A percentile compares a stretch with the other conserved stretches of the same genome.
phyloP scores from a whole-genome alignment of 108 stramenopile genomes.

The Fragilaria crotonensis region DNA sequence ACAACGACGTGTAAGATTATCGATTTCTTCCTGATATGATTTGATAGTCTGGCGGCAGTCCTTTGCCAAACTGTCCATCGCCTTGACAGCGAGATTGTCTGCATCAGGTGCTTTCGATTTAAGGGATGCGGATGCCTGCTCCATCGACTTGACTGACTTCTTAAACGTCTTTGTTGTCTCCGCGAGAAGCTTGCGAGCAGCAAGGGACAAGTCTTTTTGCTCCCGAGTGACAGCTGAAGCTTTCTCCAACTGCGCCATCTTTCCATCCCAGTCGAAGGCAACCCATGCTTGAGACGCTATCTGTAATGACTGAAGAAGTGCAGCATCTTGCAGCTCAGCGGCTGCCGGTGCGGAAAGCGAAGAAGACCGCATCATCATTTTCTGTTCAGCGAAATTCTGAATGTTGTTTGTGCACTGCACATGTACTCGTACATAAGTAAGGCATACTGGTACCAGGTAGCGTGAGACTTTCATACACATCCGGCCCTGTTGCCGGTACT shows the following conservation, averaged over 20 bases:
- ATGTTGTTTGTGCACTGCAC: too few relatives aligned
- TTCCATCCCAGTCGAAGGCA: constrained; percentile 39
- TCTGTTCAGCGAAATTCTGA: too few relatives aligned
- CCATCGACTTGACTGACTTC: constrained; percentile 57
- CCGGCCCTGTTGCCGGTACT: too few relatives aligned
- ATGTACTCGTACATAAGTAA: too few relatives aligned
- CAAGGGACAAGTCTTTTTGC: constrained; percentile 43
- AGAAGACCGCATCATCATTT: not conserved
- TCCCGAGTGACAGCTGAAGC: constrained; percentile 28
- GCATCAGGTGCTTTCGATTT: constrained; percentile 5
- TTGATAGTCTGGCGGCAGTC: constrained; percentile 62
- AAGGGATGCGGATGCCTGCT: constrained; percentile 17
- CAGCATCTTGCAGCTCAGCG: not conserved
- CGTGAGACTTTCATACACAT: too few relatives aligned
- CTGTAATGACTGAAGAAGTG: constrained; percentile 34
- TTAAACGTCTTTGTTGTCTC: constrained; percentile 77
- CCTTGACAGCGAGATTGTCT: constrained; percentile 32
- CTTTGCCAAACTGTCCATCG: constrained; percentile 43
- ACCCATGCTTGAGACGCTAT: constrained; percentile 45
- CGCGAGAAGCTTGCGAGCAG: constrained; percentile 66
- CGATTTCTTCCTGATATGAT: constrained; percentile 83
- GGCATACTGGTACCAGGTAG: too few relatives aligned
- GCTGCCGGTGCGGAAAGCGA: not conserved
- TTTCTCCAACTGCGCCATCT: constrained; percentile 34
- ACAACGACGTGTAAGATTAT: constrained; percentile 70